Conservation (phyloP, 345 rosid genomes). For the Tarenaya hassleriana region DNA sequence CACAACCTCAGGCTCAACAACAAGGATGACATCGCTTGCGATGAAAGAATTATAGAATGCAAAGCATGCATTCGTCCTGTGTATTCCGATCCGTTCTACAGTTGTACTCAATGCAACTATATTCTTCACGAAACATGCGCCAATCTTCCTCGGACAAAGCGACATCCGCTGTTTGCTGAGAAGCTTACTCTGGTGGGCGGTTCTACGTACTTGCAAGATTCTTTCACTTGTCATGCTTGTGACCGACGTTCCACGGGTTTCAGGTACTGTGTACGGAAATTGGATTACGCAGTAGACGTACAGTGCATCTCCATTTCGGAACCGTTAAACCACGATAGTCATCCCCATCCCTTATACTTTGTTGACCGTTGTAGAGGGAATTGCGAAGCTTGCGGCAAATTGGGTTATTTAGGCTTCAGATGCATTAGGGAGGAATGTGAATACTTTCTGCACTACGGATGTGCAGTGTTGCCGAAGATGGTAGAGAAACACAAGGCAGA, state of each 20-base stretch:
- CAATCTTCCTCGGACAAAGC: conserved; percentile 16
- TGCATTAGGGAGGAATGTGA: conserved; percentile 17
- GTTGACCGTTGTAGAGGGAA: not conserved
- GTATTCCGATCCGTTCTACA: not conserved
- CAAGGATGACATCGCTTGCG: not conserved
- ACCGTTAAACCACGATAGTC: conserved; percentile 18
- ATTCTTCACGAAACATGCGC: conserved; percentile 11
- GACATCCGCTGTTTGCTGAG: not conserved
- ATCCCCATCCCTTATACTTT: conserved; percentile 13
- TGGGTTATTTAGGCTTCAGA: not conserved
- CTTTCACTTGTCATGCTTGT: not conserved
- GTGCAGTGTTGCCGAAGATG: conserved; percentile 11
- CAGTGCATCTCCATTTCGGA: conserved; percentile 12
- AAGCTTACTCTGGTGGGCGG: not conserved
- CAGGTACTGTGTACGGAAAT: not conserved
- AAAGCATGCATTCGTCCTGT: not conserved
- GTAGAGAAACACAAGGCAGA: conserved; percentile 12
- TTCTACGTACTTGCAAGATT: no score
- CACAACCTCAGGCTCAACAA: not conserved
- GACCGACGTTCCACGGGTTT: not conserved
- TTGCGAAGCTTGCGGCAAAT: not conserved
- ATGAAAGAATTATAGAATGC: not conserved
- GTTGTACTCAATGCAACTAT: conserved; percentile 9
- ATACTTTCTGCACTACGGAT: conserved; percentile 1
- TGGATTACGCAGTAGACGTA: no score